Percentiles rank a stretch among this genome's conserved stretches.
These are phyloP conservation scores for Calonectria montana DNA, from an alignment of 2,329 filamentous ascomycete species.

Conservation along the genomic window DNA sequence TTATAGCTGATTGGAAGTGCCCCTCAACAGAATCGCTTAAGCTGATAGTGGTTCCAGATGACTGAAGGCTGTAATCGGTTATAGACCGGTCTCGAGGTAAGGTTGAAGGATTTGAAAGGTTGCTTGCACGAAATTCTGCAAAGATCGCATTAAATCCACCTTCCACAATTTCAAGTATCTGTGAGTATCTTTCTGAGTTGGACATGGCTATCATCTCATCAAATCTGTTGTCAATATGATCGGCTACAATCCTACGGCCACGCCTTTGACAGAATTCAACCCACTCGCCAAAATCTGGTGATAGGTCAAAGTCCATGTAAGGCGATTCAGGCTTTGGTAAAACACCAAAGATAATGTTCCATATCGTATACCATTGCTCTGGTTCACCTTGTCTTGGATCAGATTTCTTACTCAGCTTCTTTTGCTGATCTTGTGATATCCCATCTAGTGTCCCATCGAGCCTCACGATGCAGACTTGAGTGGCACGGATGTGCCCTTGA, in stretches of 20 bases:
- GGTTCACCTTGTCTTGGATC: conserved; percentile 28
- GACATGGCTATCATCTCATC: background rate
- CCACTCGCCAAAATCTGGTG: background rate
- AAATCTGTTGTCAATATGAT: background rate
- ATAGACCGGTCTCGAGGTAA: too few relatives aligned
- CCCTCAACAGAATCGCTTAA: background rate
- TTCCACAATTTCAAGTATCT: background rate
- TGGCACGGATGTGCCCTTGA: background rate
- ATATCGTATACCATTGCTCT: conserved; percentile 45
- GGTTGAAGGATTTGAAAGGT: background rate
- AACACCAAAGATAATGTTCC: conserved; percentile 39
- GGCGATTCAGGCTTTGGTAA: conserved; percentile 35
- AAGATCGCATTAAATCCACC: background rate
- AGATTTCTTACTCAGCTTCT: background rate
- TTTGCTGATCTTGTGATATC: background rate
- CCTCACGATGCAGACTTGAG: background rate
- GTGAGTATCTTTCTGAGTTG: background rate
- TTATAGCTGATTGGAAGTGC: background rate
- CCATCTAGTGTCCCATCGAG: background rate
- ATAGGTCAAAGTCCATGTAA: conserved; percentile 27
- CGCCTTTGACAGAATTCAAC: background rate
- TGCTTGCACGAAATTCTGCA: background rate
- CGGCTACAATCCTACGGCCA: background rate
- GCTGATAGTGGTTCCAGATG: background rate
- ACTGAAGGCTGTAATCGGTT: background rate